These are phyloP conservation scores for Solanum piurae DNA, from an alignment of 257 asterid genomes.

Conservation along the genomic window DNA sequence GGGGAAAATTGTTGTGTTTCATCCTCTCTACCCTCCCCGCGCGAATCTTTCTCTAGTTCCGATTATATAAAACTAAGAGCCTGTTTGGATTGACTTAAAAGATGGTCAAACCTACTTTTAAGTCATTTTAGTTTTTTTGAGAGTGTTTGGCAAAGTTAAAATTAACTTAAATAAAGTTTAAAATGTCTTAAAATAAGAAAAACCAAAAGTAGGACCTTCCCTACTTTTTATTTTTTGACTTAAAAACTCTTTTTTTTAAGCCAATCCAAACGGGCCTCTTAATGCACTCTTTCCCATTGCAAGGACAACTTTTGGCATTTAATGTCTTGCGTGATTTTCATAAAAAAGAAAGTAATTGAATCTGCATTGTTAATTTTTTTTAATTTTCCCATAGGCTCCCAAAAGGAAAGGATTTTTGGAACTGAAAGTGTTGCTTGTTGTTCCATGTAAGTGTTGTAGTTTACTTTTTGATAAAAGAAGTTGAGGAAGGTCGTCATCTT, in stretches of 20 bases:
- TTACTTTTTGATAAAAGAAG: neutral
- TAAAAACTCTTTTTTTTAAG: too few relatives aligned
- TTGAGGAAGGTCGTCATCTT: neutral
- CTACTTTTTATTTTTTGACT: too few relatives aligned
- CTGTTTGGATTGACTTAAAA: too few relatives aligned
- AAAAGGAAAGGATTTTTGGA: neutral
- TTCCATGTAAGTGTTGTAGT: neutral
- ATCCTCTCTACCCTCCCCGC: neutral
- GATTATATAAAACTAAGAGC: neutral
- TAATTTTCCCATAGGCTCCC: neutral
- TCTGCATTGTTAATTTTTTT: neutral
- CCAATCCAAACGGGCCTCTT: neutral
- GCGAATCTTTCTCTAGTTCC: neutral
- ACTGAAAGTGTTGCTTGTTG: neutral
- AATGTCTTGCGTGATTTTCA: neutral
- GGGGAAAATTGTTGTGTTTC: neutral
- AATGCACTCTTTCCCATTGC: neutral
- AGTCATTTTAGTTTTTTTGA: too few relatives aligned
- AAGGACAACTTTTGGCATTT: neutral
- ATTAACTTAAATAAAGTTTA: too few relatives aligned
- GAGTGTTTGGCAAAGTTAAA: too few relatives aligned
- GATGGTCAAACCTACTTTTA: too few relatives aligned
- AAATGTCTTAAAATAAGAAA: too few relatives aligned
- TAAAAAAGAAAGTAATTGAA: too few relatives aligned
- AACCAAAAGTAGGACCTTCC: too few relatives aligned